Evolutionary conservation across 805 yeast species (phyloP), one percentile per base, ranked within the genome.

Genomic region (Peterozyma xylosa): DNA sequence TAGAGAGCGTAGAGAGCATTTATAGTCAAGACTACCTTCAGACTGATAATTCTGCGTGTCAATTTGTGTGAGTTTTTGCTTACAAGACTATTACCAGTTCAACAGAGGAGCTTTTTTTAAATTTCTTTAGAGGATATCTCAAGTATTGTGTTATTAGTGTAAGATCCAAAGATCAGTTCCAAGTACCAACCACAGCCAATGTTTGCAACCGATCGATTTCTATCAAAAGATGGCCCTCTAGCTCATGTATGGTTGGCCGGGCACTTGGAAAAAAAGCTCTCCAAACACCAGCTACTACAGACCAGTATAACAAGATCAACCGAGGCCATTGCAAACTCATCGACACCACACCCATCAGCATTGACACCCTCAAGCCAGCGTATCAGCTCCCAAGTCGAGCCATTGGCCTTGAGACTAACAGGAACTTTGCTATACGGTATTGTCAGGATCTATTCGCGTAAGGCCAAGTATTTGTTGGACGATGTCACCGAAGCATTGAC

Each of bases 181-280:
- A 21, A 21, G 27, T 21, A 21, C 7, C 27, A 21, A 21, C 7
- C 4, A 7, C 27, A 4, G 27, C 27, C 7, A 21, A 21, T 21
- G 27, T 21, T 21, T 7, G 27, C 27, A 21, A 21, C 27, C 27
- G 27, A 21, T 7, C 67, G 68, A 41, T 59, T 79, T 30, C 67
- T 81, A 16, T 70, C 86, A 2, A 80, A 77, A 48, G 81, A 81
- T 56, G 95, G 96, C 2, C 96, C 96, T 1, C 67, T 89, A 48
- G 95, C 95, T 2, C 86, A 82, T 50, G 89, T 88, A 9, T 89
- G 96, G 96, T 70, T 89, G 39, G 96, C 96, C 9, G 91, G 96
- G 16, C 89, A 86, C 57, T 73, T 89, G 63, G 95, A 89, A 53
- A 78, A 79, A 53, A 82, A 81, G 51, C 73, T 86, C 32, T 73